Evolutionary conservation across 768 basidiomycete species (phyloP).

Genomic region (Mrakia frigida): DNA sequence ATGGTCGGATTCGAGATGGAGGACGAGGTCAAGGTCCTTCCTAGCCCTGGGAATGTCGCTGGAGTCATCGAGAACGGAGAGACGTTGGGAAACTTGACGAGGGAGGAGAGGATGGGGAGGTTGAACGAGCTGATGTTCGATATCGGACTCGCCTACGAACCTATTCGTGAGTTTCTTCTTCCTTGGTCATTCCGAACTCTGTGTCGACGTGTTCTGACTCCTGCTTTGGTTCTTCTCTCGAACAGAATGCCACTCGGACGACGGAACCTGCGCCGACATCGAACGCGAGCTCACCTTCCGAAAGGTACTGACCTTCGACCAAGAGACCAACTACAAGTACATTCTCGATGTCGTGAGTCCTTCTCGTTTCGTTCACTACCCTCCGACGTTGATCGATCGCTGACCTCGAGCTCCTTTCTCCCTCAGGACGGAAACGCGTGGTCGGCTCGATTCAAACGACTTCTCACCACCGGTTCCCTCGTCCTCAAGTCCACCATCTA

Average conservation of each 20-base stretch:
- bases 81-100: slow-evolving; percentile 20
- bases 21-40: slow-evolving; percentile 9
- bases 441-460: slow-evolving; percentile 45
- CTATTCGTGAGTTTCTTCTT: slow-evolving; percentile 32
- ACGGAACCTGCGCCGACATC: slow-evolving; percentile 38
- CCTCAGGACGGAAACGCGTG: slow-evolving; percentile 44
- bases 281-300: slow-evolving; percentile 19
- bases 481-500: slow-evolving; percentile 42
- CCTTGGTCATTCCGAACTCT: not conserved
- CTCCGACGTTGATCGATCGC: not conserved
- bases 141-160: slow-evolving; percentile 37
- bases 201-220: not conserved
- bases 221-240: not conserved
- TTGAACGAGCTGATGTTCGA: slow-evolving; percentile 36
- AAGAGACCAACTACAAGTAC: slow-evolving; percentile 26
- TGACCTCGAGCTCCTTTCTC: not conserved
- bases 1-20: slow-evolving; percentile 29
- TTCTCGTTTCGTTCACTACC: not conserved
- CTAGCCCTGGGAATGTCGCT: slow-evolving; percentile 12
- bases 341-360: slow-evolving; percentile 30
- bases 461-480: slow-evolving; percentile 42
- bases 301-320: slow-evolving; percentile 21
- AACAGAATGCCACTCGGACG: slow-evolving; percentile 33
- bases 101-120: not conserved
- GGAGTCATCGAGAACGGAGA: not conserved